phyloP scores from a whole-genome alignment of 352 stramenopile genomes.

The Stramenopiles sp. region DNA sequence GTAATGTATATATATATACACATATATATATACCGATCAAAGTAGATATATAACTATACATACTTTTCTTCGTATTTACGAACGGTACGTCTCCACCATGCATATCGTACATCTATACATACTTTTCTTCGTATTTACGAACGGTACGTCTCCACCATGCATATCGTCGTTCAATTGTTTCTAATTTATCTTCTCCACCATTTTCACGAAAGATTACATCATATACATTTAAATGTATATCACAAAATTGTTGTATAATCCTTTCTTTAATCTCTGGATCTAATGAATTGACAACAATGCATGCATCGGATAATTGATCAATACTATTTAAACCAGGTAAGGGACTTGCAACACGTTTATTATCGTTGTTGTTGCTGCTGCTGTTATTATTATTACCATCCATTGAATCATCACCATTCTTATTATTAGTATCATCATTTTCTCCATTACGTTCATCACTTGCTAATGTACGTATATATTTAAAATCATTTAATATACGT shows the following conservation, averaged over 20 bases:
- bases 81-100: conserved; percentile 55
- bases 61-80: conserved; percentile 31
- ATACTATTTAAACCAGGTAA: conserved; percentile 13
- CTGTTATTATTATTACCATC: too few species aligned
- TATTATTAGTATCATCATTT: conserved; percentile 20
- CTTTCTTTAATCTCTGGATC: conserved; percentile 30
- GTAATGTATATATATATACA: neutral
- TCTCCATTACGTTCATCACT: neutral
- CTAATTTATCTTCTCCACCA: conserved; percentile 26
- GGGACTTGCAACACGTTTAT: neutral
- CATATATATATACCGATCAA: neutral
- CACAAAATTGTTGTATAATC: conserved; percentile 47
- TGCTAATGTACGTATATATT: conserved; percentile 44
- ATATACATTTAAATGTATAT: conserved; percentile 51
- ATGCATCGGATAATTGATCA: conserved; percentile 35
- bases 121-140: conserved; percentile 31
- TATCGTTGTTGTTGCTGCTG: too few species aligned
- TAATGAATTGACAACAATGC: conserved; percentile 62
- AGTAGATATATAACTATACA: conserved; percentile 18
- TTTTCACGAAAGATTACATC: conserved; percentile 27
- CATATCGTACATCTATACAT: conserved; percentile 32
- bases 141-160: conserved; percentile 56
- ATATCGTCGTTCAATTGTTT: conserved; percentile 57
- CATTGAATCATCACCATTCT: conserved; percentile 12
- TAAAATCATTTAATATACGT: conserved; percentile 69